These are phyloP conservation scores for Batrachochytrium dendrobatidis DNA, from an alignment of 371 early-diverging fungal species.

Conservation along the genomic window DNA sequence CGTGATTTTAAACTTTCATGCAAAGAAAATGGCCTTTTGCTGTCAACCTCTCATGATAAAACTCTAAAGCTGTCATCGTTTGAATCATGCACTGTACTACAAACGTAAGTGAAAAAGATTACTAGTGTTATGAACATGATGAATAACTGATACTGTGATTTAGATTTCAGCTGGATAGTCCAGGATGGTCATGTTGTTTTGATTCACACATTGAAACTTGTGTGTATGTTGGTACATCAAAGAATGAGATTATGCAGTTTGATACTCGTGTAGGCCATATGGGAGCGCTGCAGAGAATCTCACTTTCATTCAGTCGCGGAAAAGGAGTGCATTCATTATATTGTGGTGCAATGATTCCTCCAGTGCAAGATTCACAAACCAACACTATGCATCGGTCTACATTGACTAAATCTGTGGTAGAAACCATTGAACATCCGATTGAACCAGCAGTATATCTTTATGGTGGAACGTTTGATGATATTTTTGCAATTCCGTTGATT, in stretches of 20 bases:
- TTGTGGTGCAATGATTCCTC: neutral
- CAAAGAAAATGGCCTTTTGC: neutral
- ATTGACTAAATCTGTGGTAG: neutral
- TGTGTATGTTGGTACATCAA: neutral
- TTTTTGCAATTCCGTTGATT: neutral
- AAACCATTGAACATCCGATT: no score
- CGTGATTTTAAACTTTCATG: neutral
- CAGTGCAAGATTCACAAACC: neutral
- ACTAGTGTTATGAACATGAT: neutral
- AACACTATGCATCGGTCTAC: no score
- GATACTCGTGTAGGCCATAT: neutral
- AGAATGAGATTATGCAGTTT: neutral
- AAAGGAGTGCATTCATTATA: neutral
- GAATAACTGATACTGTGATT: neutral
- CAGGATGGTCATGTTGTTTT: conserved; percentile 1
- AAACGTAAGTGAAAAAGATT: neutral
- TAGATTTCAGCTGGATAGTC: neutral
- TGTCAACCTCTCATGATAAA: neutral
- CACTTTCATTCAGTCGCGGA: neutral
- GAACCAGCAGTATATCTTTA: no score
- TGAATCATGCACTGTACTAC: neutral
- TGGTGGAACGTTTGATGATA: neutral
- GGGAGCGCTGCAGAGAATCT: neutral
- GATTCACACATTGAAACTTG: neutral
- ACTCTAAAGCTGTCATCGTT: neutral